These are phyloP conservation scores for Lentinula lateritia DNA, from an alignment of 768 basidiomycete genomes.

Conservation along the genomic window DNA sequence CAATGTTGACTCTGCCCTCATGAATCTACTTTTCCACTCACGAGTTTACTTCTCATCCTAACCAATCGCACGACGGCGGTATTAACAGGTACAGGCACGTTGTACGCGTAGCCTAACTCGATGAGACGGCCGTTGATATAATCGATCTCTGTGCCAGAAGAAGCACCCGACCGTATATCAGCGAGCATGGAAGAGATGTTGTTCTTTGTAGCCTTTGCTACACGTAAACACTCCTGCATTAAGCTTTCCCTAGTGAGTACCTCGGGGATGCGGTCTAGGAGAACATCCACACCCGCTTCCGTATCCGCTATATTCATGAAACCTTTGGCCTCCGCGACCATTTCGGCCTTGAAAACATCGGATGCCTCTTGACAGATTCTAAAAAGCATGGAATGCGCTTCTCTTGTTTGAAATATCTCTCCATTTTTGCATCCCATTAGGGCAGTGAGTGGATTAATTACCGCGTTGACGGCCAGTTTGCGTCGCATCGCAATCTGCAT, in stretches of 20 bases:
- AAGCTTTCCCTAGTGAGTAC: slow-evolving; percentile 41
- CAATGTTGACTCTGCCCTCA: not conserved
- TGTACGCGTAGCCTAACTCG: slow-evolving; percentile 50
- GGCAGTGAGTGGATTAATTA: slow-evolving; percentile 84
- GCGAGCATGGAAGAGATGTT: slow-evolving; percentile 81
- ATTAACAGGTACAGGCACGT: slow-evolving; percentile 54
- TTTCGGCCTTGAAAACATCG: slow-evolving; percentile 48
- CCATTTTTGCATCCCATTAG: slow-evolving; percentile 79
- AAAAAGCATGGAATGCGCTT: slow-evolving; percentile 38
- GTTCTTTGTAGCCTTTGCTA: slow-evolving; percentile 49
- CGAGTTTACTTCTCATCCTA: slow-evolving; percentile 40
- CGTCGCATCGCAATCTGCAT: slow-evolving; percentile 68
- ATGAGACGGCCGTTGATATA: slow-evolving; percentile 81
- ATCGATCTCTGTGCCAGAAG: slow-evolving; percentile 62
- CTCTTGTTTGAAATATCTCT: slow-evolving; percentile 46
- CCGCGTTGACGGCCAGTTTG: slow-evolving; percentile 77
- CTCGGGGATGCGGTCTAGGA: slow-evolving; percentile 36
- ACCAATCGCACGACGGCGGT: slow-evolving; percentile 52
- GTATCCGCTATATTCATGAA: slow-evolving; percentile 17
- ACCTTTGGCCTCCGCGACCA: slow-evolving; percentile 33
- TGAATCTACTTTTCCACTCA: not conserved
- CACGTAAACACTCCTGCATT: slow-evolving; percentile 48
- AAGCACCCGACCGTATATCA: slow-evolving; percentile 56
- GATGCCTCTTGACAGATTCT: slow-evolving; percentile 72
- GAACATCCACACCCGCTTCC: slow-evolving; percentile 13